Conservation (phyloP, 2,329 filamentous ascomycete species). For the Orbilia ellipsospora region DNA sequence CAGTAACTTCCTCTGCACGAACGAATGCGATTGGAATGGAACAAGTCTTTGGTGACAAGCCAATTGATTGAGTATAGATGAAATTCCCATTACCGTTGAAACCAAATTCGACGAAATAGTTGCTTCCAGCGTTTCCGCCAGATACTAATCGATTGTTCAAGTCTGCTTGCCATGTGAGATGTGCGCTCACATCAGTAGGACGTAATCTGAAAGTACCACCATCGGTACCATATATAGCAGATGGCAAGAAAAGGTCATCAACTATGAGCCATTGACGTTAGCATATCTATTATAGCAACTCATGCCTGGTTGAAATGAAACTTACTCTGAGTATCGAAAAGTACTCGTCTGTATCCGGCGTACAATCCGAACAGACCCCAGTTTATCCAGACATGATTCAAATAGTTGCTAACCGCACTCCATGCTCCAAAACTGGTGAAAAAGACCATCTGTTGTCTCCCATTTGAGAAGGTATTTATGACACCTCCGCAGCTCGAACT, state of each 20-base stretch:
- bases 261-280: conserved; percentile 4
- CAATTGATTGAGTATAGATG: conserved; percentile 60
- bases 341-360: conserved; percentile 62
- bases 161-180: conserved; percentile 64
- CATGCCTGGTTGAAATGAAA: not conserved
- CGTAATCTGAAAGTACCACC: conserved; percentile 67
- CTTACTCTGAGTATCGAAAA: conserved; percentile 57
- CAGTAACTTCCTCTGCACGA: conserved; percentile 59
- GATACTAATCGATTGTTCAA: conserved; percentile 66
- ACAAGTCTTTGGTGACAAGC: conserved; percentile 55
- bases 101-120: conserved; percentile 68
- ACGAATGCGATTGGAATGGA: conserved; percentile 59
- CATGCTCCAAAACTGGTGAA: conserved; percentile 70
- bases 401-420: conserved; percentile 60
- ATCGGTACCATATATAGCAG: conserved; percentile 66
- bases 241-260: conserved; percentile 35
- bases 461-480: conserved; percentile 69
- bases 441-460: conserved; percentile 72
- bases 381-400: conserved; percentile 47
- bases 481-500: conserved; percentile 68
- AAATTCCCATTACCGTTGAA: conserved; percentile 70
- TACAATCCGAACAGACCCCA: conserved; percentile 41
- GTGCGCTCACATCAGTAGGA: conserved; percentile 65
- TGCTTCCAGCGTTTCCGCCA: conserved; percentile 63
- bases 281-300: conserved; percentile 15